phyloP scores from a whole-genome alignment of 2,329 filamentous ascomycete genomes.

The Pyricularia sp. region DNA sequence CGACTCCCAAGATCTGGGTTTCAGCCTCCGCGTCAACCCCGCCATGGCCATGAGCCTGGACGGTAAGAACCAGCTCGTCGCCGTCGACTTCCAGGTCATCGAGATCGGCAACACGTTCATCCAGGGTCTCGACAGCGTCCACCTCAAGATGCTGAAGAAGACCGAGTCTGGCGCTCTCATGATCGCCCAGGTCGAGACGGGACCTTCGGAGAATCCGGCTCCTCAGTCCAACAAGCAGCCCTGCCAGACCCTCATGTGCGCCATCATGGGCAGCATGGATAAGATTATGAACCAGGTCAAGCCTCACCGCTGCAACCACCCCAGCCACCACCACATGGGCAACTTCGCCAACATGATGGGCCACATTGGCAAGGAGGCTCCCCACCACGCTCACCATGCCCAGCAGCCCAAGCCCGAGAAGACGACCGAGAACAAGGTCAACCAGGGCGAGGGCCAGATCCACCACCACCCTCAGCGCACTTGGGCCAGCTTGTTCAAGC shows the following conservation, averaged over 20 bases:
- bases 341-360: constrained; percentile 4
- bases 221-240: constrained; percentile 14
- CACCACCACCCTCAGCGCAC: constrained; percentile 15
- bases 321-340: constrained; percentile 16
- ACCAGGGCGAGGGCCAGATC: neutral
- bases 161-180: constrained; percentile 43
- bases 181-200: constrained; percentile 36
- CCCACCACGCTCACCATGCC: constrained; percentile 6
- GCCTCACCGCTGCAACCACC: constrained; percentile 26
- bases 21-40: constrained; percentile 26
- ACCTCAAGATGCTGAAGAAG: constrained; percentile 51
- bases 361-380: neutral
- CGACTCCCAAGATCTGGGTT: constrained; percentile 30
- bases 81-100: constrained; percentile 48
- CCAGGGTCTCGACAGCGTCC: constrained; percentile 43
- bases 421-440: neutral
- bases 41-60: constrained; percentile 34
- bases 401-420: constrained; percentile 2
- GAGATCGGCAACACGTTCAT: constrained; percentile 49
- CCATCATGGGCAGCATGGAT: constrained; percentile 41
- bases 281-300: constrained; percentile 28
- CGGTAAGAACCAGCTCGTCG: constrained; percentile 40
- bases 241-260: constrained; percentile 41
- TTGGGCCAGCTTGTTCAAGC: constrained; percentile 40
- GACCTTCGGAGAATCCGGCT: constrained; percentile 16